These are phyloP conservation scores for Suillus spraguei DNA, from an alignment of 768 basidiomycete genomes.

Conservation along the genomic window DNA sequence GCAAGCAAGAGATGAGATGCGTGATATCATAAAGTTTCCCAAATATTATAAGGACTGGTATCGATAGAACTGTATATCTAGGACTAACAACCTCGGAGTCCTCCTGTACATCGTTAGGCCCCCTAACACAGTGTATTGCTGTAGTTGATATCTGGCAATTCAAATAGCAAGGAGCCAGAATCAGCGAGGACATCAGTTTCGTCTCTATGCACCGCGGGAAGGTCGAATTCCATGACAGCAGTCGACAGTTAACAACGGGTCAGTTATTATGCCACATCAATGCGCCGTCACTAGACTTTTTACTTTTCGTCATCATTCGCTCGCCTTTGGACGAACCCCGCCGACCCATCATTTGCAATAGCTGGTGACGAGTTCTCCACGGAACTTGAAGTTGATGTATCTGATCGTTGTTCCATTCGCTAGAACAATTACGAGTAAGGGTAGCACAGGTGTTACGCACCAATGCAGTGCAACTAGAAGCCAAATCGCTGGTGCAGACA, in stretches of 20 bases:
- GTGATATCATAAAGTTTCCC: background rate
- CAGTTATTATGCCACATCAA: background rate
- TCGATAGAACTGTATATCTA: background rate
- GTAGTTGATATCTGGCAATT: background rate
- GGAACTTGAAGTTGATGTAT: background rate
- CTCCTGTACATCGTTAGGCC: background rate
- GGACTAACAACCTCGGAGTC: background rate
- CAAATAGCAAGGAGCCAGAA: background rate
- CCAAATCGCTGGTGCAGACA: background rate
- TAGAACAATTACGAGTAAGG: background rate
- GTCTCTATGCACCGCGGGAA: background rate
- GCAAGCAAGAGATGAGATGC: background rate
- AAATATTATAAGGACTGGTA: background rate
- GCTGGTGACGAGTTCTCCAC: background rate
- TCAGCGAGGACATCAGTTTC: background rate
- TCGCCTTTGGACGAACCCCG: background rate
- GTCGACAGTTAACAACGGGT: background rate
- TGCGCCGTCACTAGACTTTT: background rate
- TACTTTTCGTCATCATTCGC: background rate
- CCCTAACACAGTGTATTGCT: background rate
- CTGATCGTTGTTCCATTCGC: background rate
- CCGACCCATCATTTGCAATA: background rate
- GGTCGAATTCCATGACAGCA: background rate
- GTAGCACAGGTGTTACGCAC: background rate
- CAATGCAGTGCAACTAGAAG: background rate